Evolutionary conservation across 257 asterid genomes (phyloP).

Genomic region (Nicotiana knightiana): DNA sequence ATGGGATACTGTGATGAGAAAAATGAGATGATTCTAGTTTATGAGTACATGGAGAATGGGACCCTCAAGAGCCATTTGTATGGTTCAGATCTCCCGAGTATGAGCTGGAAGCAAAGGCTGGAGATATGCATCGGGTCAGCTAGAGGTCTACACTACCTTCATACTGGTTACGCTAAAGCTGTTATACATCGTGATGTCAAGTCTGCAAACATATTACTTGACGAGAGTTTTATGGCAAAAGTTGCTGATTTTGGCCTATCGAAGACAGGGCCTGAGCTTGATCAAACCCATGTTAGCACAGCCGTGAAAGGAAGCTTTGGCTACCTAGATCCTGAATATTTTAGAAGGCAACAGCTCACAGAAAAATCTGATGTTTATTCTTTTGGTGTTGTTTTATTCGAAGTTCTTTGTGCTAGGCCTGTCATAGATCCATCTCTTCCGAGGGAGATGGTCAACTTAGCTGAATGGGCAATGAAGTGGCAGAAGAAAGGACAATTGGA

Average conservation of each 20-base stretch:
- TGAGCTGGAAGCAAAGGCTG: slow-evolving; percentile 77
- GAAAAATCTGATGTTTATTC: slow-evolving; percentile 82
- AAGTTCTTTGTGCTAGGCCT: slow-evolving; percentile 75
- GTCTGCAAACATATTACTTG: slow-evolving; percentile 77
- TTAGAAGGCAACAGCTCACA: slow-evolving; percentile 75
- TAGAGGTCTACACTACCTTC: slow-evolving; percentile 77
- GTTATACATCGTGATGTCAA: slow-evolving; percentile 83
- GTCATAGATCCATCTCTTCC: slow-evolving; percentile 77
- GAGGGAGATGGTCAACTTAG: slow-evolving; percentile 77
- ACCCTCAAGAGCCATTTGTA: slow-evolving; percentile 70
- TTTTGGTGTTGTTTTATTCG: slow-evolving; percentile 67
- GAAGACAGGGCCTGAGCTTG: slow-evolving; percentile 75
- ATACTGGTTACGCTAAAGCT: slow-evolving; percentile 63
- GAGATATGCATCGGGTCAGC: slow-evolving; percentile 86
- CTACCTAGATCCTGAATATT: slow-evolving; percentile 75
- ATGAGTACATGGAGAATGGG: slow-evolving; percentile 83
- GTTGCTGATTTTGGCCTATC: slow-evolving; percentile 88
- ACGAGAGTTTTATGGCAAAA: slow-evolving; percentile 73
- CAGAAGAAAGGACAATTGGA: slow-evolving; percentile 70
- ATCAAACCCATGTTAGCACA: slow-evolving; percentile 84
- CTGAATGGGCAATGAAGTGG: slow-evolving; percentile 85
- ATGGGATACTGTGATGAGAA: slow-evolving; percentile 80
- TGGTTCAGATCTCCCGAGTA: slow-evolving; percentile 44
- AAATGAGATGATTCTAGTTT: slow-evolving; percentile 72
- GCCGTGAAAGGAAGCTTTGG: slow-evolving; percentile 85